Evolutionary conservation across 495 filamentous ascomycete genomes (phyloP), one percentile per base, ranked within the genome.

Genomic region (Penicillium cataractarum): DNA sequence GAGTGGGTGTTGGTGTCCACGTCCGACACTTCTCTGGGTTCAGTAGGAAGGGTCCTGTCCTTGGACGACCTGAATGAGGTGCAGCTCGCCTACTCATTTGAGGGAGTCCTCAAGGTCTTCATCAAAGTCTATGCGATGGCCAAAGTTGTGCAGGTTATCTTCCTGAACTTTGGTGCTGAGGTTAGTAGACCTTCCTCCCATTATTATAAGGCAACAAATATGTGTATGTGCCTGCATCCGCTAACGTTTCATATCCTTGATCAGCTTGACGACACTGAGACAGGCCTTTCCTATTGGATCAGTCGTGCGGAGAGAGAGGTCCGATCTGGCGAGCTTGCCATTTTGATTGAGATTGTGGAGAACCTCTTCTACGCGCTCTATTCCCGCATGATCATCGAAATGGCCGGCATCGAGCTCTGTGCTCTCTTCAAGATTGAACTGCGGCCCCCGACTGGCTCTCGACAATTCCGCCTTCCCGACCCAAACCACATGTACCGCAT

Each of bases 321-420:
- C 6, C 60, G 50, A 31, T 70, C 66, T 15, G 52, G 67, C 3
- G 68, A 70, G 1, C 61, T 79, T 6, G 42, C 55, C 13, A 55
- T 57, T 4, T 61, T 81, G 17, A 70, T 78, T 51, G 65, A 73
- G 6, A 67, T 61, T 19, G 63, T 74, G 15, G 75, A 81, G 35
- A 70, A 71, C 22, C 62, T 81, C 10, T 81, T 71, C 21, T 76
- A 77, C 54, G 61, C 70, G 8, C 44, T 78, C 21, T 81, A 79
- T 48, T 63, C 77, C 0, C 65, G 76, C 49, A 39, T 81, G 6
- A 65, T 71, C 12, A 65, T 78, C 44, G 78, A 81, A 46, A 68
- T 80, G 46, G 73, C 75, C 4, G 73, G 63, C 19, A 68, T 74
- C 19, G 74, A 81, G 10, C 69, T 81, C 8, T 79, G 74, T 53